phyloP scores from a whole-genome alignment of 2,329 filamentous ascomycete species.

The Macrophomina phaseolina region DNA sequence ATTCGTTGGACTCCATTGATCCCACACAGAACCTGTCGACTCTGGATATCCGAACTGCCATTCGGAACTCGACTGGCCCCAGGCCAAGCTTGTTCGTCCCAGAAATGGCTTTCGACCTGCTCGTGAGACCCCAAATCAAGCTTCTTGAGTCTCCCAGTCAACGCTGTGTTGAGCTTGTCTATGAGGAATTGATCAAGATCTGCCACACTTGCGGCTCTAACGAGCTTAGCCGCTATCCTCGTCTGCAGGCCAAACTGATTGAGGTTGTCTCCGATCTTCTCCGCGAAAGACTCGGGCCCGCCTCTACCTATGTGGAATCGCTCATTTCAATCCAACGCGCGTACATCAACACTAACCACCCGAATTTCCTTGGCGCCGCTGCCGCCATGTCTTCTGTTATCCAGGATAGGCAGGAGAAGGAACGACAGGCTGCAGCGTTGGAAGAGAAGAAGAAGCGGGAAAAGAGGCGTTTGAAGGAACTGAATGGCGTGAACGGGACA shows the following conservation, averaged over 20 bases:
- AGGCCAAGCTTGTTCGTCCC: conserved; percentile 95
- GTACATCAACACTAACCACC: conserved; percentile 99
- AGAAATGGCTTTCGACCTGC: conserved; percentile 94
- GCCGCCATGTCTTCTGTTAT: conserved; percentile 98
- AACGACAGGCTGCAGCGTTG: conserved; percentile 70
- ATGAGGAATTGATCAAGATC: conserved; percentile 99
- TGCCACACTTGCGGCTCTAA: conserved; percentile 98
- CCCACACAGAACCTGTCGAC: conserved; percentile 94
- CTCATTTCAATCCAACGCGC: conserved; percentile 96
- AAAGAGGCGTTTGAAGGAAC: conserved; percentile 79
- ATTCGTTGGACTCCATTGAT: conserved; percentile 93
- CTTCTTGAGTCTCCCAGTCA: conserved; percentile 93
- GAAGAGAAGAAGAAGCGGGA: conserved; percentile 89
- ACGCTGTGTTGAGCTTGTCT: conserved; percentile 95
- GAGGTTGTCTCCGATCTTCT: conserved; percentile 97
- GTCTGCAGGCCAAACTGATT: conserved; percentile 94
- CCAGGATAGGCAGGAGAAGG: conserved; percentile 90
- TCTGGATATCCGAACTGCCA: conserved; percentile 93
- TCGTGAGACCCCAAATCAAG: conserved; percentile 99
- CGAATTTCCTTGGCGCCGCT: conserved; percentile 95
- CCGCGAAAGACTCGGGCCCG: conserved; percentile 87
- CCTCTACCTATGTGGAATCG: conserved; percentile 91
- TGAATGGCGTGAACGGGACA: conserved; percentile 75
- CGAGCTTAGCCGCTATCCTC: conserved; percentile 88
- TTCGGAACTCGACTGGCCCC: conserved; percentile 96